These are phyloP conservation scores for Hygrophorus russula DNA, from an alignment of 768 basidiomycete species.

Conservation along the genomic window DNA sequence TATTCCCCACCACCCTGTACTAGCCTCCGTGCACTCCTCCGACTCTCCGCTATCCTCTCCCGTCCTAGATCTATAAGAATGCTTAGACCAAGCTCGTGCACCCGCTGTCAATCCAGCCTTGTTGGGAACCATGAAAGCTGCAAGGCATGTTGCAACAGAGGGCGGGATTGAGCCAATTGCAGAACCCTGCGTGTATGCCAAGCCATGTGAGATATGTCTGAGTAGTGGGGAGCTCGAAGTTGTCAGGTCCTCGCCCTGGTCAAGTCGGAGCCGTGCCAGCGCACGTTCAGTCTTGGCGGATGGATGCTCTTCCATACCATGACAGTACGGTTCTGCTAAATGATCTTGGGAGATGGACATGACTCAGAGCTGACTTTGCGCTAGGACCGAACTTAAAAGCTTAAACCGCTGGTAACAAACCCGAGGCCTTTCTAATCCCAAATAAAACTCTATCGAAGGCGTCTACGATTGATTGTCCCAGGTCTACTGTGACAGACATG, in stretches of 20 bases:
- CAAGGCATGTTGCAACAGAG: slow-evolving; percentile 33
- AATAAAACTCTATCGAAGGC: no score
- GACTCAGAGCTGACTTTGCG: no score
- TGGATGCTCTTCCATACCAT: slow-evolving; percentile 11
- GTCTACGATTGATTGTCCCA: no score
- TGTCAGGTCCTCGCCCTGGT: no score
- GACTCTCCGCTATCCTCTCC: slow-evolving; percentile 4
- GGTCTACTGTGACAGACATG: no score
- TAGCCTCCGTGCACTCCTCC: slow-evolving; percentile 9
- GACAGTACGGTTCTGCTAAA: not conserved
- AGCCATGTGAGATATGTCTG: slow-evolving; percentile 31
- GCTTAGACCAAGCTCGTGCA: slow-evolving; percentile 58
- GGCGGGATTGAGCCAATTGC: slow-evolving; percentile 43
- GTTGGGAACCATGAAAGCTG: slow-evolving; percentile 40
- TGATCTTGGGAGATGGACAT: not conserved
- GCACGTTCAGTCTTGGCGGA: slow-evolving; percentile 10
- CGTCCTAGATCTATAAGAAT: slow-evolving; percentile 41
- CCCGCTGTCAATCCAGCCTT: slow-evolving; percentile 42
- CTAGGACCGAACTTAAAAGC: no score
- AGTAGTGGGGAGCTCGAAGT: slow-evolving; percentile 28
- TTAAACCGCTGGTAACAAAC: no score
- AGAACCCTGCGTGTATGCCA: slow-evolving; percentile 52
- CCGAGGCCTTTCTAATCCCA: no score
- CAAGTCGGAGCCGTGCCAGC: not conserved
- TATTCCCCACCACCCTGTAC: slow-evolving; percentile 47